Evolutionary conservation across 768 basidiomycete species (phyloP), one percentile per base, ranked within the genome.

Genomic region (Tylopilus sp.): DNA sequence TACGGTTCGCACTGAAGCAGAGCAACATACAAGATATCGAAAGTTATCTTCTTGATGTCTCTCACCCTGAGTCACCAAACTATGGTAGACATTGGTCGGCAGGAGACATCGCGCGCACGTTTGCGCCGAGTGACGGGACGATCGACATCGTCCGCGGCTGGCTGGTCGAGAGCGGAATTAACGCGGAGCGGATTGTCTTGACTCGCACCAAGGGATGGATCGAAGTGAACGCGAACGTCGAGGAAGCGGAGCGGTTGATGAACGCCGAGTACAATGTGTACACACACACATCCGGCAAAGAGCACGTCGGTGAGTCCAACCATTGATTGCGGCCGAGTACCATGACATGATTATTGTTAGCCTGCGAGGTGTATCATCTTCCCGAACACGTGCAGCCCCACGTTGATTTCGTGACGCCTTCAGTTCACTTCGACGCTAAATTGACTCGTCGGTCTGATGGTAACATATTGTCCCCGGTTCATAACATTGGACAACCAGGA

Each of bases 371-470:
- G n/a, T 74, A 71, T 44, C 61, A 68, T 39, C 59, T 73, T 26
- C 71, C 71, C 0, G 57, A 62, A 26, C 55, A 69, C 22, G 47
- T 73, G 22, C 56, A 48, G 9, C 44, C 60, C 2, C 70, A 73
- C 33, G 57, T 74, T 18, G 71, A 73, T 22, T 61, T 73, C 42
- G 62, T 73, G 33, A 64, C 56, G 4, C 70, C 70, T 9, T 64
- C 71, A 4, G 64, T 73, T 4, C 65, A 72, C 53, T 73, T 73
- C 40, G 63, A 66, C 36, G 33, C 50, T 7, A 57, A 51, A 53
- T 23, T 66, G 50, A 43, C 45, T 26, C 50, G 53, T 45, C 52
- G 63, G n/a, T 61, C 63, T 36, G 44, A 50, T 18, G 22, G 40
- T 35, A 33, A 38, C 36, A 10, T 8, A 44, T 0, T 7, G 3